Evolutionary conservation across 2,329 filamentous ascomycete species (phyloP).

Genomic region (Colletotrichum navitas): DNA sequence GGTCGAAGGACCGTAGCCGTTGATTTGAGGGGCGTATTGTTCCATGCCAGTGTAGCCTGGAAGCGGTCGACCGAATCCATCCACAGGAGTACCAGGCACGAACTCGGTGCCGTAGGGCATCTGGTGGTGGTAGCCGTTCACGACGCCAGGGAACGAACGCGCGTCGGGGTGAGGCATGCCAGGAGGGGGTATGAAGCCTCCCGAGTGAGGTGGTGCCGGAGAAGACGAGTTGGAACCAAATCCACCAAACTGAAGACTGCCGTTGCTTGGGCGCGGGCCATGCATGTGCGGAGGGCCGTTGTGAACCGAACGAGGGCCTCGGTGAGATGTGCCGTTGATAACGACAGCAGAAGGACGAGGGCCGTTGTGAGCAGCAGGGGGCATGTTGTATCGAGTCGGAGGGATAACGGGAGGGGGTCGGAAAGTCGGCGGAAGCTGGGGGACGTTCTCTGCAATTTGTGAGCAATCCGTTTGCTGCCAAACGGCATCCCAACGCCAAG

Average conservation of each 20-base stretch:
- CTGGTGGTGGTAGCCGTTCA: conserved; percentile 55
- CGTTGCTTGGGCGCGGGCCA: conserved; percentile 66
- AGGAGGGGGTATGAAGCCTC: conserved; percentile 63
- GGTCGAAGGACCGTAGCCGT: conserved; percentile 65
- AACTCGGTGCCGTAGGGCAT: conserved; percentile 53
- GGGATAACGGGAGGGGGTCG: conserved; percentile 51
- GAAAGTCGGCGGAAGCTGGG: conserved; percentile 23
- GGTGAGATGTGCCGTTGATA: conserved; percentile 51
- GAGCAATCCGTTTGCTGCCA: conserved; percentile 4
- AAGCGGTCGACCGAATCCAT: conserved; percentile 54
- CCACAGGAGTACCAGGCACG: conserved; percentile 52
- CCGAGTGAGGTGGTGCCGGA: conserved; percentile 64
- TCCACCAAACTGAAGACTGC: conserved; percentile 68
- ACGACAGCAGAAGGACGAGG: conserved; percentile 47
- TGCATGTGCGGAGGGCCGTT: conserved; percentile 57
- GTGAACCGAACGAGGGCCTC: conserved; percentile 50
- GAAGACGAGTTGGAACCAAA: conserved; percentile 70
- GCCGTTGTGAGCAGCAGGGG: conserved; percentile 43
- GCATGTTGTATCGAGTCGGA: conserved; percentile 57
- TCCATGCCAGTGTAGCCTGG: conserved; percentile 51
- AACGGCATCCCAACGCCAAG: background rate
- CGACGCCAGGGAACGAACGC: conserved; percentile 49
- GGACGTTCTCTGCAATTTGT: conserved; percentile 21
- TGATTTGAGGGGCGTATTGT: conserved; percentile 49
- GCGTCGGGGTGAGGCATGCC: conserved; percentile 53